These are phyloP conservation scores for Tricholoma saponaceum DNA, from an alignment of 768 basidiomycete species.

Conservation along the genomic window DNA sequence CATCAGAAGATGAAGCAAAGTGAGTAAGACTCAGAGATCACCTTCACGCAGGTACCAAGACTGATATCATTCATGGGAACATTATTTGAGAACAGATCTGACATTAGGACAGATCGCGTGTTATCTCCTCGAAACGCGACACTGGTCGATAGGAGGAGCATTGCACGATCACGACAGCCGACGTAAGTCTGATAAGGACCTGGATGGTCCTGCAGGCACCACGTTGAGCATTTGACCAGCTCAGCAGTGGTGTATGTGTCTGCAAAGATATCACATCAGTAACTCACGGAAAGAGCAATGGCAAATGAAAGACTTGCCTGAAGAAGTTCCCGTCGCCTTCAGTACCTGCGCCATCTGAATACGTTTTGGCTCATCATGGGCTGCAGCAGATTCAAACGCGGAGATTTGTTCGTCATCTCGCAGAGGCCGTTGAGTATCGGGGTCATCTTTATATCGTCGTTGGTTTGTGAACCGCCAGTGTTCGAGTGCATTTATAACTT, in stretches of 20 bases:
- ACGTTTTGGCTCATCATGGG: constrained; percentile 15
- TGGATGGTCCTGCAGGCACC: constrained; percentile 11
- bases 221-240: constrained; percentile 17
- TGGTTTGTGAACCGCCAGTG: constrained; percentile 3
- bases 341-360: constrained; percentile 12
- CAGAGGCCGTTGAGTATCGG: constrained; percentile 3
- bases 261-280: background rate
- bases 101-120: constrained; percentile 17
- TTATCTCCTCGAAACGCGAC: constrained; percentile 28
- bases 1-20: background rate
- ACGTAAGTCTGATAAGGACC: constrained; percentile 7
- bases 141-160: constrained; percentile 23
- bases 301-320: background rate
- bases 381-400: background rate
- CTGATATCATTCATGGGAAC: constrained; percentile 17
- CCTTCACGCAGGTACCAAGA: constrained; percentile 10
- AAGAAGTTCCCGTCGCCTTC: constrained; percentile 12
- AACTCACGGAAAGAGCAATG: background rate
- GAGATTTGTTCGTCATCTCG: constrained; percentile 5
- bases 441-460: constrained; percentile 13
- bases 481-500: constrained; percentile 27
- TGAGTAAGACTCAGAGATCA: background rate
- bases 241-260: constrained; percentile 18
- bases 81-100: constrained; percentile 17
- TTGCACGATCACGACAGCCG: constrained; percentile 23